Evolutionary conservation across 495 filamentous ascomycete genomes (phyloP).

Genomic region (Penicillium simplicissimum): DNA sequence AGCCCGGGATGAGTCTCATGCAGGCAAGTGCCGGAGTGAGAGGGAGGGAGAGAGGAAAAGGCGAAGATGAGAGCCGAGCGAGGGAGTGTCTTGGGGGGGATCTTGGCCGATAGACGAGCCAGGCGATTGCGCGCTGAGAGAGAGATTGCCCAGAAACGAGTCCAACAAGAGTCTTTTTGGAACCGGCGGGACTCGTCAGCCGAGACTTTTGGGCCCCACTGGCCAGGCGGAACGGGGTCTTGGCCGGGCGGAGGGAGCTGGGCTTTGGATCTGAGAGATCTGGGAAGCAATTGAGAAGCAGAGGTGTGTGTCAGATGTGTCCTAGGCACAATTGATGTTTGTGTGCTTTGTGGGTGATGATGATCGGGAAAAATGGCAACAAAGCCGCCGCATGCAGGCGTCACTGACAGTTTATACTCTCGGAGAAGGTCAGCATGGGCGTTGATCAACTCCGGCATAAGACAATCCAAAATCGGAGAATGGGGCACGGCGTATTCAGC

Average conservation of each 20-base stretch:
- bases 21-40: not conserved
- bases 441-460: not conserved
- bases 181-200: slow-evolving; percentile 36
- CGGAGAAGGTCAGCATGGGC: not conserved
- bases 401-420: not conserved
- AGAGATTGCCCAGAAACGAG: slow-evolving; percentile 23
- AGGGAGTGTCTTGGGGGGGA: slow-evolving; percentile 22
- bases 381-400: not conserved
- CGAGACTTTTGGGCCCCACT: slow-evolving; percentile 29
- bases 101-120: slow-evolving; percentile 23
- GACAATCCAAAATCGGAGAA: not conserved
- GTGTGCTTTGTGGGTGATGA: too few species aligned
- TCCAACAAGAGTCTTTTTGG: slow-evolving; percentile 14
- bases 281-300: not conserved
- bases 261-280: not conserved
- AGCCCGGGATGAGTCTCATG: not conserved
- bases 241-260: slow-evolving; percentile 20
- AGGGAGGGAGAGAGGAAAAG: slow-evolving; percentile 22
- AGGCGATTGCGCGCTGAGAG: slow-evolving; percentile 19
- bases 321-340: not conserved
- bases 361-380: not conserved
- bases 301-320: not conserved
- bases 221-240: slow-evolving; percentile 24
- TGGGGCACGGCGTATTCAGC: not conserved
- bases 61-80: slow-evolving; percentile 19